Percentiles rank a stretch among this genome's conserved stretches.
phyloP scores from a whole-genome alignment of 805 yeast species.

The Torulaspora gathmanii region DNA sequence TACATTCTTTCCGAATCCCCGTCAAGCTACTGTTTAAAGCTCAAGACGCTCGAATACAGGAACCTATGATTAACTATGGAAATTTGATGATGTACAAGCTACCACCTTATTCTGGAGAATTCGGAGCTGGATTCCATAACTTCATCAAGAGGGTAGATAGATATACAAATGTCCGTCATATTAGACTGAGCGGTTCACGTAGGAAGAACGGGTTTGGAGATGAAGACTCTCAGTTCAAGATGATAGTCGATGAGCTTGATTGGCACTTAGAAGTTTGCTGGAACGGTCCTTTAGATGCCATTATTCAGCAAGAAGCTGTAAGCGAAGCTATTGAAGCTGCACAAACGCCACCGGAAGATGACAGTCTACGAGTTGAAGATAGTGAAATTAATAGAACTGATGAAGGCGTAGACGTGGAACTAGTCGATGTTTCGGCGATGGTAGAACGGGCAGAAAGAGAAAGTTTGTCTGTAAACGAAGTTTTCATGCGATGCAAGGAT shows the following conservation, averaged over 20 bases:
- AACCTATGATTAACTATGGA: slow-evolving; percentile 57
- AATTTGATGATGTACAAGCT: slow-evolving; percentile 51
- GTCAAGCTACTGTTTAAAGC: slow-evolving; percentile 55
- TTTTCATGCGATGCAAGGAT: slow-evolving; percentile 53
- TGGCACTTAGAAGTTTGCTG: slow-evolving; percentile 35
- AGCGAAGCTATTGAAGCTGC: neutral
- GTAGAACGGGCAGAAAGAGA: slow-evolving; percentile 26
- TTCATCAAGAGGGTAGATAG: slow-evolving; percentile 62
- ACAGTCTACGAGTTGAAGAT: slow-evolving; percentile 22
- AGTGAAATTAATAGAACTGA: slow-evolving; percentile 17
- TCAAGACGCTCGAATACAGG: slow-evolving; percentile 50
- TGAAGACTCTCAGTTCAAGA: slow-evolving; percentile 18
- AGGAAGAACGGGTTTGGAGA: slow-evolving; percentile 9
- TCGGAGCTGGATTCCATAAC: slow-evolving; percentile 43
- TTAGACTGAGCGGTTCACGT: slow-evolving; percentile 44
- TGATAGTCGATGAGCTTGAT: slow-evolving; percentile 31
- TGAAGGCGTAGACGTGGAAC: slow-evolving; percentile 7
- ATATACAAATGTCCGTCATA: slow-evolving; percentile 49
- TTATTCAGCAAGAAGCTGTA: slow-evolving; percentile 13
- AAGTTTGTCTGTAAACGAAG: slow-evolving; percentile 33
- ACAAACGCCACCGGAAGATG: slow-evolving; percentile 6
- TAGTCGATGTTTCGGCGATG: slow-evolving; percentile 22
- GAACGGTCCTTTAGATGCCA: slow-evolving; percentile 34
- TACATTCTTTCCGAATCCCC: slow-evolving; percentile 67
- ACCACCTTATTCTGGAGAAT: slow-evolving; percentile 33